These are phyloP conservation scores for Fragilaria radians DNA, from an alignment of 108 stramenopile genomes.

Conservation along the genomic window DNA sequence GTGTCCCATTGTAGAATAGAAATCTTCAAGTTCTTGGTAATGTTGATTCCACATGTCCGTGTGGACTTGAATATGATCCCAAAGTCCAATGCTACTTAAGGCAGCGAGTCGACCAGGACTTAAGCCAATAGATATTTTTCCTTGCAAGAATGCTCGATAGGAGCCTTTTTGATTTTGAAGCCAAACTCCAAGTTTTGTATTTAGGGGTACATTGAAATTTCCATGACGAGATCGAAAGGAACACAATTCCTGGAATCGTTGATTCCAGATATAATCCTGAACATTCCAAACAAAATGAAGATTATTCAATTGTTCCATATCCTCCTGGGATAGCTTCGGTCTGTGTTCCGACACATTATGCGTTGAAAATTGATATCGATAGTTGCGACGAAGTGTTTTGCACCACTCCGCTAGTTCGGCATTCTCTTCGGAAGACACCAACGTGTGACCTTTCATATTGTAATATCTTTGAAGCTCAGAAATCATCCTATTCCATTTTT, in stretches of 20 bases:
- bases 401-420: constrained; percentile 22
- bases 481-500: constrained; percentile 17
- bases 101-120: constrained; percentile 22
- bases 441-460: constrained; percentile 18
- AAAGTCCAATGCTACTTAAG: constrained; percentile 26
- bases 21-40: constrained; percentile 21
- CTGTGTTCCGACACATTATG: background rate
- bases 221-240: constrained; percentile 18
- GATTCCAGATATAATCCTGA: constrained; percentile 27
- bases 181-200: constrained; percentile 23
- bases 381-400: constrained; percentile 19
- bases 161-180: constrained; percentile 35
- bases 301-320: constrained; percentile 12
- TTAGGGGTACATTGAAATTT: constrained; percentile 18
- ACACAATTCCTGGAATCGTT: constrained; percentile 24
- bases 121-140: constrained; percentile 8
- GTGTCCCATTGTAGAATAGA: constrained; percentile 12
- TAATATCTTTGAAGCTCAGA: constrained; percentile 20
- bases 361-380: constrained; percentile 19
- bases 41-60: constrained; percentile 23
- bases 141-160: constrained; percentile 13
- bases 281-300: constrained; percentile 23
- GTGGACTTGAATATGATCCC: constrained; percentile 8
- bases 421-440: constrained; percentile 18
- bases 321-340: constrained; percentile 8